phyloP scores from a whole-genome alignment of 139 green algal species.

The Dunaliella primolecta region DNA sequence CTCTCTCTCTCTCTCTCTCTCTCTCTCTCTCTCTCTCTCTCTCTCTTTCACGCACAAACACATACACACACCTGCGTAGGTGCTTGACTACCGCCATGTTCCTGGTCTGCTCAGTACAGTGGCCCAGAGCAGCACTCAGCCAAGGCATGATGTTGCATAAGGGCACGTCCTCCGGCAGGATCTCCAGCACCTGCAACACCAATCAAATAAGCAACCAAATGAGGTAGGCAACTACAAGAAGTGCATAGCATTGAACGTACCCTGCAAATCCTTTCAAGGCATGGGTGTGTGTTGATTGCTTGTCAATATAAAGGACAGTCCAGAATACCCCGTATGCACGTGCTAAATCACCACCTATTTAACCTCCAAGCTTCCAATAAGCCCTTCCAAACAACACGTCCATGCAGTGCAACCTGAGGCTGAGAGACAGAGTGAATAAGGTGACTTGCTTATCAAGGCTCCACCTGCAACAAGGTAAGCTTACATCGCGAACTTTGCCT shows the following conservation, averaged over 20 bases:
- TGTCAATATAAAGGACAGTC: not conserved
- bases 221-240: too few species aligned
- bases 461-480: too few species aligned
- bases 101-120: conserved; percentile 51
- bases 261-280: too few species aligned
- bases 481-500: too few species aligned
- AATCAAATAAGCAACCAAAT: too few species aligned
- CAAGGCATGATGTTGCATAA: conserved; percentile 59
- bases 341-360: not conserved
- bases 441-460: too few species aligned
- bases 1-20: too few species aligned
- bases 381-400: too few species aligned
- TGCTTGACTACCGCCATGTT: conserved; percentile 56
- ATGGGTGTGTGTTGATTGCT: not conserved
- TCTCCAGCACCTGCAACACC: conserved; percentile 50
- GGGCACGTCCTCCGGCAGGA: conserved; percentile 56
- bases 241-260: conserved; percentile 45
- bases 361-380: not conserved
- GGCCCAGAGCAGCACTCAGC: conserved; percentile 59
- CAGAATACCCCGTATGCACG: not conserved
- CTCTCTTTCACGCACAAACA: too few species aligned
- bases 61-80: conserved; percentile 36
- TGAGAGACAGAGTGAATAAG: too few species aligned
- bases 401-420: too few species aligned
- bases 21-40: too few species aligned